Evolutionary conservation across 768 basidiomycete species (phyloP).

Genomic region (Guyanaporus albipodus): DNA sequence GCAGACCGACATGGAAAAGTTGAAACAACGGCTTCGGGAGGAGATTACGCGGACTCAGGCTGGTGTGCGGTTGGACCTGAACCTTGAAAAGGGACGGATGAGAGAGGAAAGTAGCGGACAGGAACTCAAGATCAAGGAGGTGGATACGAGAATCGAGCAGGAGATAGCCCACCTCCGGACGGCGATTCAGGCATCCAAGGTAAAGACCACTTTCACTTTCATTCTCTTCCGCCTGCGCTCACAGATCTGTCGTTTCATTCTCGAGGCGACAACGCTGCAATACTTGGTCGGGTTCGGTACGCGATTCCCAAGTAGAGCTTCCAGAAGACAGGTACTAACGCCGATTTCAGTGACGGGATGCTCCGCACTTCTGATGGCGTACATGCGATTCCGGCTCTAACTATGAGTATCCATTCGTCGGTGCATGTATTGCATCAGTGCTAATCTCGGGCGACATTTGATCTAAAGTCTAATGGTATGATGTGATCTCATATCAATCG

Average conservation of each 20-base stretch:
- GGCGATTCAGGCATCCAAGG: slow-evolving; percentile 82
- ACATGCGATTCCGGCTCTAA: slow-evolving; percentile 62
- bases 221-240: no score
- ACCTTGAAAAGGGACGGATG: slow-evolving; percentile 94
- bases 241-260: no score
- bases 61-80: slow-evolving; percentile 90
- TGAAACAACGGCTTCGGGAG: slow-evolving; percentile 89
- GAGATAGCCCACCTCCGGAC: slow-evolving; percentile 88
- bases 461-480: slow-evolving; percentile 5
- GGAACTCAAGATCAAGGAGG: slow-evolving; percentile 95
- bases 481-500: slow-evolving; percentile 35
- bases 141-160: slow-evolving; percentile 94
- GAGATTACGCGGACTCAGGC: slow-evolving; percentile 91
- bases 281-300: slow-evolving; percentile 84
- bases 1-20: slow-evolving; percentile 84
- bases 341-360: slow-evolving; percentile 69
- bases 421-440: no score
- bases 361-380: slow-evolving; percentile 83
- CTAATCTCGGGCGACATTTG: no score
- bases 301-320: no score
- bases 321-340: no score
- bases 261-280: slow-evolving; percentile 77
- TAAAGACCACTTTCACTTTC: no score
- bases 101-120: slow-evolving; percentile 89
- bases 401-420: no score